Percentiles rank a stretch among this genome's conserved stretches.
Evolutionary conservation across 164 flowering plant genomes (phyloP).

Genomic region (Kalanchoe fedtschenkoi): DNA sequence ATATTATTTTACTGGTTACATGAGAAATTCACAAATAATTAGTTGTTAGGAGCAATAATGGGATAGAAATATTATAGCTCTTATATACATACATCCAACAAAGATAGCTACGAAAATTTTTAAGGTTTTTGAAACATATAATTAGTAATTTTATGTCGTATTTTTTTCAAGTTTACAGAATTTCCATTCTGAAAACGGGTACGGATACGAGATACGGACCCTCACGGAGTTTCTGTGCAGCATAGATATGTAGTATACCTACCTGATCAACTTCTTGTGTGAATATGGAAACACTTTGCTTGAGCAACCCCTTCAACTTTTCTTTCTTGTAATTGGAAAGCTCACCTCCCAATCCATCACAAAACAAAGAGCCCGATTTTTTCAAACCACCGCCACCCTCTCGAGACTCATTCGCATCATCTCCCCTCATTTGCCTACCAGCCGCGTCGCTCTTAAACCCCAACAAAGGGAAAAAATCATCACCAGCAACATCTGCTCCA

Average conservation of each 20-base stretch:
- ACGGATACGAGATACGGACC: not conserved
- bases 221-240: not conserved
- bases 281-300: slow-evolving; percentile 32
- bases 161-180: too few species aligned
- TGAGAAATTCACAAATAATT: too few species aligned
- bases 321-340: slow-evolving; percentile 35
- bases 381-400: slow-evolving; percentile 6
- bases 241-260: slow-evolving; percentile 1
- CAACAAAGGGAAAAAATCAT: slow-evolving; percentile 18
- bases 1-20: too few species aligned
- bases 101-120: too few species aligned
- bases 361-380: slow-evolving; percentile 22
- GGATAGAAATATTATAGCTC: too few species aligned
- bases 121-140: too few species aligned
- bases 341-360: slow-evolving; percentile 28
- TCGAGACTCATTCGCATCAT: slow-evolving; percentile 2
- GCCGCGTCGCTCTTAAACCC: slow-evolving; percentile 11
- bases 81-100: too few species aligned
- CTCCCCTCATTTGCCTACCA: slow-evolving; percentile 7
- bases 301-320: slow-evolving; percentile 38
- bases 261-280: slow-evolving; percentile 72
- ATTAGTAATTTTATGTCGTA: too few species aligned
- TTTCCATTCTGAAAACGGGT: too few species aligned
- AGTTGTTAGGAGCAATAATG: too few species aligned
- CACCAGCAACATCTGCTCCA: slow-evolving; percentile 29